These are phyloP conservation scores for Sporothrix sp. DNA, from an alignment of 2,329 filamentous ascomycete species.

Conservation along the genomic window DNA sequence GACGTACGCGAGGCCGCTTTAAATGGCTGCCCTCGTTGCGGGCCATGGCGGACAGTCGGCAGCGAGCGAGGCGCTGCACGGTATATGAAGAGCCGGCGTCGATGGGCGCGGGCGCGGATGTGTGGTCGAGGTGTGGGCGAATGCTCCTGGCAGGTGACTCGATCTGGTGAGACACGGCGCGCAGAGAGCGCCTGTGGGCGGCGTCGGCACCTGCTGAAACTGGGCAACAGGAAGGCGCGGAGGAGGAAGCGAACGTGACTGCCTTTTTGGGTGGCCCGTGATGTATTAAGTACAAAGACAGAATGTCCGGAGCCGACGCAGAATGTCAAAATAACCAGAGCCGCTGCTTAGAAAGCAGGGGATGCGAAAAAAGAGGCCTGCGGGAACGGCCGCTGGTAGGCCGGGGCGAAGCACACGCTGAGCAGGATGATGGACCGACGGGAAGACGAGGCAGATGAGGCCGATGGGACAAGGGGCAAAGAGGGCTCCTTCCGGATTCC, in stretches of 20 bases:
- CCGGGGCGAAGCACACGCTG: background rate
- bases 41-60: constrained; percentile 8
- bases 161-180: constrained; percentile 2
- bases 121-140: background rate
- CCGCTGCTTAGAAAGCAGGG: constrained; percentile 1
- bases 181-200: background rate
- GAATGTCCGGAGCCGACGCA: background rate
- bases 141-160: constrained; percentile 1
- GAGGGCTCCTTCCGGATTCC: background rate
- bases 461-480: background rate
- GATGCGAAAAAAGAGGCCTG: background rate
- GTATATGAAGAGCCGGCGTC: background rate
- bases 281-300: background rate
- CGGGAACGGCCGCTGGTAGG: constrained; percentile 1
- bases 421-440: too few relatives aligned
- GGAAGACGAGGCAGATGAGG: background rate
- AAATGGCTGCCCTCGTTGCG: constrained; percentile 23
- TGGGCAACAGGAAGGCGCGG: background rate
- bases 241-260: constrained; percentile 2
- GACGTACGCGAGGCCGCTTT: constrained; percentile 24
- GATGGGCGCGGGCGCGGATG: background rate
- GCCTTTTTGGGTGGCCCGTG: constrained; percentile 1
- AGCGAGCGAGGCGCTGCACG: background rate
- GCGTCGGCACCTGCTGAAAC: too few relatives aligned
- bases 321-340: background rate